Evolutionary conservation across 306 rosid species (phyloP), one percentile per base, ranked within the genome.

Genomic region (Castanea crenata): DNA sequence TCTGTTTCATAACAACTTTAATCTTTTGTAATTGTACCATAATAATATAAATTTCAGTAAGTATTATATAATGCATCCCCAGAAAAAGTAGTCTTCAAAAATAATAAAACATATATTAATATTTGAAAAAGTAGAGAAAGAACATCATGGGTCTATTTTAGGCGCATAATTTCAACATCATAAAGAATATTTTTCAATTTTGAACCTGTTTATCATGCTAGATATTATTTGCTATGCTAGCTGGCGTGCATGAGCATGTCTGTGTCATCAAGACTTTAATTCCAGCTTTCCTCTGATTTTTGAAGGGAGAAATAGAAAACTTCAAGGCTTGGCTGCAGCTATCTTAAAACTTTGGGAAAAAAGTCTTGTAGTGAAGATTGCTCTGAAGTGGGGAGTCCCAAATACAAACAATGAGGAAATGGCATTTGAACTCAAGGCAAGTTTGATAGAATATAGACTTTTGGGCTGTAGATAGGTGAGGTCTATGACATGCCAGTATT

Each of bases 341-440:
- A 90, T 94, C 77, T 76, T 93, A 76, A 90, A 91, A 84, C 68
- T 93, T 85, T 93, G 98, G 98, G 89, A 93, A 78, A 93, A 91
- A 91, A 83, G 97, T 85, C 88, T 78, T 31, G 74, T 90, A 65
- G 97, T 81, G 20, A 94, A 94, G 87, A 89, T 94, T 85, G 90
- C 97, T 76, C 72, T 93, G 83, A 93, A 93, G 90, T 82, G 74
- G 68, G 97, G 98, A 74, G 55, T 84, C 79, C 93, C 85, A 18
- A 94, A 92, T 80, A 92, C 93, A 27, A 63, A 92, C 84, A 92
- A 90, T 71, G 91, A 91, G 85, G 64, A 69, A 77, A 90, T 94
- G 92, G 97, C 98, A 34, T 62, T 77, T 14, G 98, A 90, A 76
- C 89, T 94, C 25, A 92, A 92, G 98, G 98, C 83, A 93, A 82